Evolutionary conservation across 2,329 filamentous ascomycete species (phyloP).

Genomic region (Keithomyces neogunnii): DNA sequence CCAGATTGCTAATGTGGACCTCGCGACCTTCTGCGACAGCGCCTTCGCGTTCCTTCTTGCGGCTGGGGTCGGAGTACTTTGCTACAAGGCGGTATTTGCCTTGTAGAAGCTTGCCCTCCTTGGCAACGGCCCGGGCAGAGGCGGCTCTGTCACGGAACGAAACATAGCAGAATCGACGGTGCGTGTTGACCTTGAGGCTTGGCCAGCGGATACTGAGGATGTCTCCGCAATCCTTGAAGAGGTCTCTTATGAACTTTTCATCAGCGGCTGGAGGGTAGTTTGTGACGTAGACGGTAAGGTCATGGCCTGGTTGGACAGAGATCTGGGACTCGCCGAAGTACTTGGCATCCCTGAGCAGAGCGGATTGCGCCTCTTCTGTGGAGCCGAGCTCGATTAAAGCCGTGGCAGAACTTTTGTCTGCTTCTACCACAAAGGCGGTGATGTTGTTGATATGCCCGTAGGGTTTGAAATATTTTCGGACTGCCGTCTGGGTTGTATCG

Average conservation of each 20-base stretch:
- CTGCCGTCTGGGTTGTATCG: conserved; percentile 59
- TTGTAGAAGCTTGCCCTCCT: conserved; percentile 64
- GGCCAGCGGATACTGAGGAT: conserved; percentile 83
- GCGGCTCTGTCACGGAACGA: conserved; percentile 68
- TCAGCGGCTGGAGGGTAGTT: conserved; percentile 80
- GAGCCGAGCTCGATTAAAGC: conserved; percentile 81
- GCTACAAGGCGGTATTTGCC: conserved; percentile 61
- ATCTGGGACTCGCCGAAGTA: conserved; percentile 67
- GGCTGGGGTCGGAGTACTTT: conserved; percentile 75
- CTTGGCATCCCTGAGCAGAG: conserved; percentile 74
- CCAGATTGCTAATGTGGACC: conserved; percentile 66
- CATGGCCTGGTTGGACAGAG: conserved; percentile 63
- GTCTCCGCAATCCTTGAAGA: conserved; percentile 70
- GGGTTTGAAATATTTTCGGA: conserved; percentile 86
- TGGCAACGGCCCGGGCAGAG: conserved; percentile 61
- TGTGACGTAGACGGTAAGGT: conserved; percentile 77
- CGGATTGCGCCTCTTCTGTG: conserved; percentile 71
- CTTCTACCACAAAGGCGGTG: conserved; percentile 52
- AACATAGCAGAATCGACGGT: conserved; percentile 90
- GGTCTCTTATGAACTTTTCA: conserved; percentile 56
- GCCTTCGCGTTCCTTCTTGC: conserved; percentile 71
- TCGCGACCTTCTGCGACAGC: conserved; percentile 83
- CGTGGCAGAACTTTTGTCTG: conserved; percentile 51
- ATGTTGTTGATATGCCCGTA: conserved; percentile 79
- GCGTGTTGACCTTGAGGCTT: conserved; percentile 79